Conservation (phyloP, 1,284 basidiomycete species). For the Puccinia triticina region DNA sequence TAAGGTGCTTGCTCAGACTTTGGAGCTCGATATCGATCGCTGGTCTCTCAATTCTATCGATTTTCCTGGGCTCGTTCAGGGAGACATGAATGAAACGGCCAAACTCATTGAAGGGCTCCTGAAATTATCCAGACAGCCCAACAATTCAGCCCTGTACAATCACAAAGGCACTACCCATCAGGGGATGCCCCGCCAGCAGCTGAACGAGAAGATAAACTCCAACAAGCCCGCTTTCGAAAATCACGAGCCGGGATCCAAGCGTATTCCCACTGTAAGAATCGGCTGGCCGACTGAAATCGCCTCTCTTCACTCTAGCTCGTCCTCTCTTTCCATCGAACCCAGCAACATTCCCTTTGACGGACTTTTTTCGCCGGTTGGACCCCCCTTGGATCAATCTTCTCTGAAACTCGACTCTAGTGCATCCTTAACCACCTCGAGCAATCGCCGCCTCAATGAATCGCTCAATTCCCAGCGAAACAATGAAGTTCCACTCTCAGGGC, state of each 20-base stretch:
- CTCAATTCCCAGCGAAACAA: conserved; percentile 15
- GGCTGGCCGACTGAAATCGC: neutral
- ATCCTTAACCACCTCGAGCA: conserved; percentile 15
- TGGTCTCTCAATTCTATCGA: conserved; percentile 30
- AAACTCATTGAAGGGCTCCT: conserved; percentile 37
- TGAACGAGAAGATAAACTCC: neutral
- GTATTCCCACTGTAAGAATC: neutral
- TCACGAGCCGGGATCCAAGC: neutral
- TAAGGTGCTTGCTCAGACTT: conserved; percentile 11
- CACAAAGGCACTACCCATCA: neutral
- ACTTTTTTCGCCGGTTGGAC: conserved; percentile 15
- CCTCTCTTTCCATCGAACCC: conserved; percentile 32
- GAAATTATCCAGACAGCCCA: conserved; percentile 29
- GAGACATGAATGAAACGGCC: conserved; percentile 4
- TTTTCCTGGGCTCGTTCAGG: conserved; percentile 6
- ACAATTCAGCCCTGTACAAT: neutral
- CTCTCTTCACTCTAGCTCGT: conserved; percentile 31
- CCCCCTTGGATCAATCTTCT: conserved; percentile 35
- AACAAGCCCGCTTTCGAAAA: neutral
- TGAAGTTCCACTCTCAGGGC: neutral
- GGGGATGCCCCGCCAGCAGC: neutral
- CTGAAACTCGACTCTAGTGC: neutral
- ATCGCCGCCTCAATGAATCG: conserved; percentile 12
- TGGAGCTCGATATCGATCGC: conserved; percentile 16
- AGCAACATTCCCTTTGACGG: conserved; percentile 30